Evolutionary conservation across 495 filamentous ascomycete species (phyloP).

Genomic region (Lasiosphaeris hirsuta): DNA sequence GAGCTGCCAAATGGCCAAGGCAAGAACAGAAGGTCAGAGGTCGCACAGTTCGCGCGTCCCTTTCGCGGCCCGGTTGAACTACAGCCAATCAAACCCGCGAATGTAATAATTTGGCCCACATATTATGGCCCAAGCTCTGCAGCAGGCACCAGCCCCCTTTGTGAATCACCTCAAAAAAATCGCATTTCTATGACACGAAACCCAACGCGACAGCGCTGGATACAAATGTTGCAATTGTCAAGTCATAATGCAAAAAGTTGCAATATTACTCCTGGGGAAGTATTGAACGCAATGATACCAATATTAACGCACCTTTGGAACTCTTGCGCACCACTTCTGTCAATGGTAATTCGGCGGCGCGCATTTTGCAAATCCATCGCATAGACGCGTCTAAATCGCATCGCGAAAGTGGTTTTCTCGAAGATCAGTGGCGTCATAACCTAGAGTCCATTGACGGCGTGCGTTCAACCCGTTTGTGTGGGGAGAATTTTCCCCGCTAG

Average conservation of each 20-base stretch:
- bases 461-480: conserved; percentile 19
- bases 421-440: conserved; percentile 30
- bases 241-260: neutral
- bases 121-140: conserved; percentile 18
- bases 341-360: conserved; percentile 1
- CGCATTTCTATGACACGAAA: conserved; percentile 2
- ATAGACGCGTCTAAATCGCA: conserved; percentile 24
- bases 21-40: conserved; percentile 7
- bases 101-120: conserved; percentile 4
- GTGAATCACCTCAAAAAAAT: conserved; percentile 34
- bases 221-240: conserved; percentile 16
- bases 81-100: conserved; percentile 10
- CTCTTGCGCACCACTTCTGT: neutral
- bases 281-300: neutral
- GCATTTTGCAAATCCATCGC: conserved; percentile 3
- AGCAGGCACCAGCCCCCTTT: conserved; percentile 29
- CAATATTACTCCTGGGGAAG: neutral
- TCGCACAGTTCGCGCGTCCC: conserved; percentile 17
- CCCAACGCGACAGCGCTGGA: conserved; percentile 19
- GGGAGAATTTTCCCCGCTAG: conserved; percentile 19
- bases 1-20: neutral
- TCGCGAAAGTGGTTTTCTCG: conserved; percentile 19
- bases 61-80: conserved; percentile 9
- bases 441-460: conserved; percentile 9
- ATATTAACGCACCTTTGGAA: neutral